Evolutionary conservation across 2,329 filamentous ascomycete genomes (phyloP), one percentile per base, ranked within the genome.

Genomic region (Fusarium sp.): DNA sequence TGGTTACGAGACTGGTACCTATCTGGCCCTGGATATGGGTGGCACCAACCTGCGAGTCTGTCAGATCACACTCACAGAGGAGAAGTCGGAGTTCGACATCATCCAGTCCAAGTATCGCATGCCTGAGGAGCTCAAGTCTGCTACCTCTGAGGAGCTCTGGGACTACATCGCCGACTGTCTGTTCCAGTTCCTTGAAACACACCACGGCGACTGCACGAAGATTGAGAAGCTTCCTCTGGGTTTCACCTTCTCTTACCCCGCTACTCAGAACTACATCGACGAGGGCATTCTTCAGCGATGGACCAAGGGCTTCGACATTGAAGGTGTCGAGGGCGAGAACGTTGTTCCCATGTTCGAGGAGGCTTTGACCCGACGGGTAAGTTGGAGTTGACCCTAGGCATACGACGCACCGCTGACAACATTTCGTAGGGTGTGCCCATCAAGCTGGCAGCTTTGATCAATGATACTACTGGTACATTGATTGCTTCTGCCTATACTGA

Each of bases 401-500:
- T 2, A 34, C 13, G 31, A 59, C 24, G 16, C 38, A 22, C 34
- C 13, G n/a, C 74, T 79, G 27, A 77, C 31, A 18, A 59, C 29
- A 27, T n/a, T 29, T 58, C 29, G 34, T 37, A 95, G 92, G 92
- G 92, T 34, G 92, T 98, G 16, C 96, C 96, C 56, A 97, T 98
- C 85, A 97, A 95, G 85, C 88, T 98, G 66, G 93, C 93, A 27
- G 96, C 96, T 38, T 85, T 99, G 82, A 96, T 98, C 85, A 99
- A 99, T 83, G 96, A 99, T 83, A 99, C 96, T 57, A 98, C 96
- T 20, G 96, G 96, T 79, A 99, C 96, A 35, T 87, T 99, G 79
- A 97, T 99, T 79, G 96, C 96, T 70, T 98, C 96, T 29, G 93
- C 94, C 34, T 99, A 99, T 85, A 98, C 96, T n/a, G 95, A 99